Evolutionary conservation across 2,329 filamentous ascomycete species (phyloP), one percentile per base, ranked within the genome.

Genomic region (Pestalotiopsis sp.): DNA sequence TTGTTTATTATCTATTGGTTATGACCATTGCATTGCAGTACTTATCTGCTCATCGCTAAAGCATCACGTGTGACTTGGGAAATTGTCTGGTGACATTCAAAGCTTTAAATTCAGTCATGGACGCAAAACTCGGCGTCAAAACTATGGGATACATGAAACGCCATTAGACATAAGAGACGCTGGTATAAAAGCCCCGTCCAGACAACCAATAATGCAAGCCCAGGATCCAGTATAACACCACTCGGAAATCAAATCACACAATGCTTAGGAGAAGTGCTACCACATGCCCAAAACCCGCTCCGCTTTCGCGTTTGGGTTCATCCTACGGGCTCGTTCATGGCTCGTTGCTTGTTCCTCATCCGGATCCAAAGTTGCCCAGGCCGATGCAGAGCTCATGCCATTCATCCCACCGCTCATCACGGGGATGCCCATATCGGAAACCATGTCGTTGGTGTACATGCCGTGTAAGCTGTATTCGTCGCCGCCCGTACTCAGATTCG

Each of bases 241-340:
- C 20, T 20, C 17, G n/a, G 11, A 52, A 20, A 52, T 20, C 45
- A 23, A 59, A 13, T 13, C 23, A 2, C 20, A 2, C 9, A 63
- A 14, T 23, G 14, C 38, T 45, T 2, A 23, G 12, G 6, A 3
- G 17, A 17, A 52, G n/a, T 17, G 17, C 36, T 38, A 66, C 63
- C 63, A 66, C n/a, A 66, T 49, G 7, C 63, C 63, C 23, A 66
- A 13, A 57, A 66, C 49, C 63, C 63, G 11, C 13, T 66, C 63
- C 63, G 63, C 27, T n/a, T 38, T 66, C 4, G 36, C 63, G n/a
- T 64, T 64, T 38, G 20, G 25, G 14, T 66, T 66, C 25, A 31
- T 39, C 13, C 27, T n/a, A 2, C 17, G 17, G 41, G 41, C 13
- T 9, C 49, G 63, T 57, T 11, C 12, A 39, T 27, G 27, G n/a